These are phyloP conservation scores for Wickerhamomyces xylosicus DNA, from an alignment of 805 yeast genomes.

Conservation along the genomic window DNA sequence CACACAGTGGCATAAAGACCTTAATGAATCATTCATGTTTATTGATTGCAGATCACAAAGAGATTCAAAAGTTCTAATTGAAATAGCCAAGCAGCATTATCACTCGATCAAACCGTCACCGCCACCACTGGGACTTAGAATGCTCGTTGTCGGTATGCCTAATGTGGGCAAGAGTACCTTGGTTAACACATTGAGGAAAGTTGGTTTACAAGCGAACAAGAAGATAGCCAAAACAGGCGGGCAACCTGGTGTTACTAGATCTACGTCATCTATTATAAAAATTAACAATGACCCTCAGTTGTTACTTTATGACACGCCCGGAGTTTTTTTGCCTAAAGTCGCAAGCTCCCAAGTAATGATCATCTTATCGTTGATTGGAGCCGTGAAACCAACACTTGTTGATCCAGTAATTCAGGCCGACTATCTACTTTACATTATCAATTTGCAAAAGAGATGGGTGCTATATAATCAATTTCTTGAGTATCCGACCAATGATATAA, in stretches of 20 bases:
- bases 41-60: constrained; percentile 45
- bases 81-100: constrained; percentile 35
- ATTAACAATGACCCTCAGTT: constrained; percentile 53
- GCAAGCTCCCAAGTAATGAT: constrained; percentile 61
- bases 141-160: constrained; percentile 89
- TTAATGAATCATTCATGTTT: constrained; percentile 34
- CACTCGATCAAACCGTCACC: constrained; percentile 39
- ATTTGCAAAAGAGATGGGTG: constrained; percentile 34
- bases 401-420: constrained; percentile 87
- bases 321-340: constrained; percentile 75
- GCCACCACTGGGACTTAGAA: constrained; percentile 75
- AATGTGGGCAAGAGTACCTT: constrained; percentile 94
- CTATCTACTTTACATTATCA: constrained; percentile 64
- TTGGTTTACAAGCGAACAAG: constrained; percentile 24
- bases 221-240: constrained; percentile 83
- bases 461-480: constrained; percentile 29
- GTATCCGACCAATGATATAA: constrained; percentile 65
- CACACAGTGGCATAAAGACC: constrained; percentile 36
- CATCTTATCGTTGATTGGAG: constrained; percentile 61
- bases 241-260: constrained; percentile 83
- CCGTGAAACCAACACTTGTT: constrained; percentile 55
- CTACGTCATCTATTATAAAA: constrained; percentile 65
- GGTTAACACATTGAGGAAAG: constrained; percentile 58
- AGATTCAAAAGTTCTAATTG: constrained; percentile 42
- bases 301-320: constrained; percentile 82